Conservation (phyloP, 225 moss, liverwort and hornwort species). For the Sphagnum contortum region DNA sequence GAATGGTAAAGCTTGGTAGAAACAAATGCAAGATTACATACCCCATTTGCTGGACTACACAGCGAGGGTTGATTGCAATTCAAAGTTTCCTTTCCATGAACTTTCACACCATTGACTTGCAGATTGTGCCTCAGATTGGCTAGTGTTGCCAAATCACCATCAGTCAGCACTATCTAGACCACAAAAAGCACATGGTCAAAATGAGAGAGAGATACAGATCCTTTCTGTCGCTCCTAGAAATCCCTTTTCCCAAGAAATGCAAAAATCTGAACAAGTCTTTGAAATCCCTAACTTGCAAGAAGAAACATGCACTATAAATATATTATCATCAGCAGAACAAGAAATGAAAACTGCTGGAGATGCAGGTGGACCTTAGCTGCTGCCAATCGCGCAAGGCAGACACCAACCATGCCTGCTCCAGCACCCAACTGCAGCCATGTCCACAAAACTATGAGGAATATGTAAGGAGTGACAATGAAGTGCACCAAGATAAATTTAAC, state of each 20-base stretch:
- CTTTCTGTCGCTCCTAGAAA: too few species aligned
- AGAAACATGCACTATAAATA: too few species aligned
- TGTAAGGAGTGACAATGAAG: too few species aligned
- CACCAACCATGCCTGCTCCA: constrained; percentile 81
- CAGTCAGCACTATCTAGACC: constrained; percentile 64
- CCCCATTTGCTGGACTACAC: too few species aligned
- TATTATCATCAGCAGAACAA: too few species aligned
- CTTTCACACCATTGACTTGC: constrained; percentile 50
- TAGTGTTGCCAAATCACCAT: constrained; percentile 63
- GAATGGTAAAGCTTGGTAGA: too few species aligned
- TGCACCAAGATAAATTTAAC: too few species aligned
- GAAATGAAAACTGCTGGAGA: neutral
- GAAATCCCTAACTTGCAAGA: too few species aligned
- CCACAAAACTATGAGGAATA: neutral
- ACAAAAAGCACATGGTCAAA: neutral
- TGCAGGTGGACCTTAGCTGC: constrained; percentile 50
- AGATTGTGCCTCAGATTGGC: constrained; percentile 73
- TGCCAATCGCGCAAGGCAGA: constrained; percentile 60
- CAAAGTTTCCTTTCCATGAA: constrained; percentile 23
- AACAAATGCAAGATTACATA: too few species aligned
- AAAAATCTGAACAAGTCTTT: too few species aligned
- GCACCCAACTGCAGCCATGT: constrained; percentile 59
- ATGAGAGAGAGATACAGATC: neutral
- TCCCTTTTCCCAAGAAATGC: too few species aligned
- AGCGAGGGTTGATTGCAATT: constrained; percentile 1